phyloP scores from a whole-genome alignment of 2,329 filamentous ascomycete genomes.

The Alternaria gaisen region DNA sequence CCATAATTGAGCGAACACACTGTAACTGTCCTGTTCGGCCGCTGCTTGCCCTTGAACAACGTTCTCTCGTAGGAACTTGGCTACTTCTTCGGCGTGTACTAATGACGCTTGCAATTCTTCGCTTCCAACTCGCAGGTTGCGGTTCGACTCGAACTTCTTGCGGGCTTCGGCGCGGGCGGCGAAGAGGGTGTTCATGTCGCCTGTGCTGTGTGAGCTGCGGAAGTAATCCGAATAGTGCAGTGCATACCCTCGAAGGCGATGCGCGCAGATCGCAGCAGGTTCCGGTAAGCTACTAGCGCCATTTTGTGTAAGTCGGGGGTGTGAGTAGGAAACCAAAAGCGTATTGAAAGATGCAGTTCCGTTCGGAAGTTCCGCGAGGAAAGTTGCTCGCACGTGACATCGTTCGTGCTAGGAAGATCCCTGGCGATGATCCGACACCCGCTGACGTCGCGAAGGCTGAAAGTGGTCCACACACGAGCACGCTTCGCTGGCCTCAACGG shows the following conservation, averaged over 20 bases:
- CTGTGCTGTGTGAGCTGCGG: conserved; percentile 55
- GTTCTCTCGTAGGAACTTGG: conserved; percentile 80
- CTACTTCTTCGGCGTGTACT: conserved; percentile 82
- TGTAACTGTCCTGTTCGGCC: conserved; percentile 63
- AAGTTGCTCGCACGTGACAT: conserved; percentile 31
- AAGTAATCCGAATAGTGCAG: too few relatives aligned
- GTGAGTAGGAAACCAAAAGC: not conserved
- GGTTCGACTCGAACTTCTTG: conserved; percentile 74
- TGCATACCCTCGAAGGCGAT: conserved; percentile 81
- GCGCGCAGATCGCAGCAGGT: conserved; percentile 79
- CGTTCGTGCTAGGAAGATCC: conserved; percentile 28
- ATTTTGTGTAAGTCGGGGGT: conserved; percentile 51
- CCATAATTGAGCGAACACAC: conserved; percentile 57
- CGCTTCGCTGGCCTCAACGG: conserved; percentile 35
- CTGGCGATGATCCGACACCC: conserved; percentile 34
- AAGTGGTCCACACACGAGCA: conserved; percentile 34
- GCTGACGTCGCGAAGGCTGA: conserved; percentile 30
- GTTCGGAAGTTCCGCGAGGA: conserved; percentile 28
- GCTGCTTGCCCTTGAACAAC: conserved; percentile 80
- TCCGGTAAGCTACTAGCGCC: conserved; percentile 80
- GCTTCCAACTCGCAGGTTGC: conserved; percentile 65
- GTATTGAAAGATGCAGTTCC: not conserved
- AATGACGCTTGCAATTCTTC: conserved; percentile 71
- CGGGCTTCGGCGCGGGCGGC: conserved; percentile 79
- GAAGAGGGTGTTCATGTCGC: conserved; percentile 72